Evolutionary conservation across 2,329 filamentous ascomycete species (phyloP).

Genomic region (Penicillium sp.): DNA sequence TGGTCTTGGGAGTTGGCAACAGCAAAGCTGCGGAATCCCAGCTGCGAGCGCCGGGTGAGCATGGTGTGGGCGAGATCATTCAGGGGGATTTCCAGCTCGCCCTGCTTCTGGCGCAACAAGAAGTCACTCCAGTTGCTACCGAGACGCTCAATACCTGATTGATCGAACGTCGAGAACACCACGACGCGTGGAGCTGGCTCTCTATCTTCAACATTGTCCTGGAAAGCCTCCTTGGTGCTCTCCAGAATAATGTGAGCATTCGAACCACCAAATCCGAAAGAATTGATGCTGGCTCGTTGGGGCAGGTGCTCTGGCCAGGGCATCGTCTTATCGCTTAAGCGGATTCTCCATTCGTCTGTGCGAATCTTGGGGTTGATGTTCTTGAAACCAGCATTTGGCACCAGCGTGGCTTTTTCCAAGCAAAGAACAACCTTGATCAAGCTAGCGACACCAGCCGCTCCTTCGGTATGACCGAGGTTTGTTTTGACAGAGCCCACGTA

Average conservation of each 20-base stretch:
- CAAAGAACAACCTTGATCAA: slow-evolving; percentile 49
- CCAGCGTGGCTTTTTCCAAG: slow-evolving; percentile 44
- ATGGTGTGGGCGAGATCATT: slow-evolving; percentile 19
- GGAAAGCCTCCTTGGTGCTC: slow-evolving; percentile 15
- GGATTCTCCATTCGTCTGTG: slow-evolving; percentile 25
- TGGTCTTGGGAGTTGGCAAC: slow-evolving; percentile 18
- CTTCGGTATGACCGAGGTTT: slow-evolving; percentile 52
- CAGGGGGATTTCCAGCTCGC: slow-evolving; percentile 4
- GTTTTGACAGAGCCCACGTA: slow-evolving; percentile 34
- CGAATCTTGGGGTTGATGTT: slow-evolving; percentile 45
- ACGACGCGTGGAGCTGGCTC: slow-evolving; percentile 16
- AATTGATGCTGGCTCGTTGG: slow-evolving; percentile 27
- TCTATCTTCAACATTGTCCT: slow-evolving; percentile 4
- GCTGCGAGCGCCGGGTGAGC: slow-evolving; percentile 19
- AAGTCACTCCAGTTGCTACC: slow-evolving; percentile 15
- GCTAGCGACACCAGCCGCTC: slow-evolving; percentile 53
- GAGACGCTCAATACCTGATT: slow-evolving; percentile 20
- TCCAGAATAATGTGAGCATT: slow-evolving; percentile 29
- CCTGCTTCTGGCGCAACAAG: slow-evolving; percentile 8
- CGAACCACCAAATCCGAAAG: slow-evolving; percentile 33
- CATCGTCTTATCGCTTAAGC: slow-evolving; percentile 15
- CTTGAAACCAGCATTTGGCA: slow-evolving; percentile 49
- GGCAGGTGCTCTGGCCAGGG: slow-evolving; percentile 22
- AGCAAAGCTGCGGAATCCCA: slow-evolving; percentile 22
- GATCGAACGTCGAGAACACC: slow-evolving; percentile 18